A percentile compares a stretch with the other conserved stretches of the same genome.
Evolutionary conservation across 768 basidiomycete species (phyloP).

Genomic region (Termitomyces sp.): DNA sequence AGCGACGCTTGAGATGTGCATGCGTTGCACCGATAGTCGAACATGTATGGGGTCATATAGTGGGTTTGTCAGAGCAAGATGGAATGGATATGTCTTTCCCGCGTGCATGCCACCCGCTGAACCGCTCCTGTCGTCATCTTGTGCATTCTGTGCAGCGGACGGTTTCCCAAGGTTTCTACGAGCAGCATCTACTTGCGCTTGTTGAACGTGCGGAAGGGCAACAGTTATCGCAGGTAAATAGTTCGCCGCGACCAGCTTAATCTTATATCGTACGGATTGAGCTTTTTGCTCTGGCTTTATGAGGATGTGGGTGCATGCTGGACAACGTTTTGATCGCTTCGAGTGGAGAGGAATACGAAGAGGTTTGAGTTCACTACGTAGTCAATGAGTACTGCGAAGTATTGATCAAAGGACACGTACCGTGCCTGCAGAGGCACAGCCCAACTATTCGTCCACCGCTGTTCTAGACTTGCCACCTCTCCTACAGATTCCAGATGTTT

Average conservation of each 20-base stretch:
- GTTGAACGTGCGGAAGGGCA: constrained; percentile 53
- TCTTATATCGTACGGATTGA: constrained; percentile 91
- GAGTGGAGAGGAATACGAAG: constrained; percentile 89
- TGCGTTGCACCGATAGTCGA: constrained; percentile 73
- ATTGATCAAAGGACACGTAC: constrained; percentile 34
- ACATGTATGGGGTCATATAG: constrained; percentile 95
- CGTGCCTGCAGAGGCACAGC: constrained; percentile 53
- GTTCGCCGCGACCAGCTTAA: constrained; percentile 93
- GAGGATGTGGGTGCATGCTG: constrained; percentile 89
- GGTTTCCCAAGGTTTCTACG: constrained; percentile 38
- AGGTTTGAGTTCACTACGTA: constrained; percentile 74
- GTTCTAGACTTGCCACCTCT: constrained; percentile 67
- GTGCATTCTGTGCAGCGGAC: constrained; percentile 23
- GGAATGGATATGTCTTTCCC: constrained; percentile 82
- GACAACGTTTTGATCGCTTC: constrained; percentile 94
- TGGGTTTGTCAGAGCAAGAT: constrained; percentile 90
- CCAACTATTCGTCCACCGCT: constrained; percentile 84
- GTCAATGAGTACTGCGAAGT: not conserved
- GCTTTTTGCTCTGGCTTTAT: constrained; percentile 99
- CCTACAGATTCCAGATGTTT: constrained; percentile 53
- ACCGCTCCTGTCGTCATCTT: constrained; percentile 35
- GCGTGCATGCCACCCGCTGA: constrained; percentile 48
- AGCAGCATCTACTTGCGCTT: constrained; percentile 35
- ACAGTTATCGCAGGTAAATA: constrained; percentile 88
- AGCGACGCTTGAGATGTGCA: constrained; percentile 44